Evolutionary conservation across 257 asterid genomes (phyloP).

Genomic region (Galeopsis tetrahit): DNA sequence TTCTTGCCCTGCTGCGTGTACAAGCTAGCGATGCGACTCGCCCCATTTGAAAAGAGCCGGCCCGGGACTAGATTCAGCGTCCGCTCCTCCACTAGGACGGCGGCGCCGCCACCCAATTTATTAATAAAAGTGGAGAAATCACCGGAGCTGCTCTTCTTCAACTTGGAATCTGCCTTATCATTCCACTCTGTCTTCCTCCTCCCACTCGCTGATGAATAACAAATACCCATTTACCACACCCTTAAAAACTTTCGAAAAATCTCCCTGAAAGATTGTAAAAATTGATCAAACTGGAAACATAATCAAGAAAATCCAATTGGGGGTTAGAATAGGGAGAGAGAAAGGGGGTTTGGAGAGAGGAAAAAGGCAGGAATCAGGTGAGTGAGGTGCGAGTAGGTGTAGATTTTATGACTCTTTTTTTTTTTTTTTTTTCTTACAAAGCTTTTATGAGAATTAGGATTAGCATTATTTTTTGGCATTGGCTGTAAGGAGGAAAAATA

Average conservation of each 20-base stretch:
- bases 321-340: constrained; percentile 33
- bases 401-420: constrained; percentile 50
- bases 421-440: constrained; percentile 36
- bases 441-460: constrained; percentile 23
- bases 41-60: constrained; percentile 76
- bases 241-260: background rate
- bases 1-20: constrained; percentile 97
- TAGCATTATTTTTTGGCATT: background rate
- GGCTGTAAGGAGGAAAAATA: background rate
- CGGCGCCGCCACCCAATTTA: constrained; percentile 72
- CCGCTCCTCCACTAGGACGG: constrained; percentile 70
- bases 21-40: constrained; percentile 64
- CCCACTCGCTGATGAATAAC: constrained; percentile 61
- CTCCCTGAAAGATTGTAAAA: background rate
- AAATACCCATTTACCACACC: constrained; percentile 73
- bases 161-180: constrained; percentile 48
- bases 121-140: constrained; percentile 70
- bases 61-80: constrained; percentile 79
- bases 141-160: constrained; percentile 61
- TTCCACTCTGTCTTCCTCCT: constrained; percentile 55
- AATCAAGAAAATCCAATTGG: constrained; percentile 4
- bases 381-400: constrained; percentile 52
- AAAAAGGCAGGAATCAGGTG: constrained; percentile 54
- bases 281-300: constrained; percentile 25
- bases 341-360: constrained; percentile 28